A percentile compares a stretch with the other conserved stretches of the same genome.
phyloP scores from a whole-genome alignment of 495 filamentous ascomycete species.

The Delitschia confertaspora region DNA sequence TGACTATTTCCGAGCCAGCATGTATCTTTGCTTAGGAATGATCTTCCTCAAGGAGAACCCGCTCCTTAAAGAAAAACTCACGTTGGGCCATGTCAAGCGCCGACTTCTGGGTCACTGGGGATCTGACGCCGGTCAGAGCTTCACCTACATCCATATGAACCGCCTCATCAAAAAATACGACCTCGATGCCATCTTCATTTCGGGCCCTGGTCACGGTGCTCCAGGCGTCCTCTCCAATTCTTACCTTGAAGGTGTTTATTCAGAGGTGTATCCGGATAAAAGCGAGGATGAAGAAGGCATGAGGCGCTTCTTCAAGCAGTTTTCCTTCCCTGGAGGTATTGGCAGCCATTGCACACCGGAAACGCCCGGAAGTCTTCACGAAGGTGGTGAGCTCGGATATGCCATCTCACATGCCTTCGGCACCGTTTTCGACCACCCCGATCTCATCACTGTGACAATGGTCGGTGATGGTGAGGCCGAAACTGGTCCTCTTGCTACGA shows the following conservation, averaged over 20 bases:
- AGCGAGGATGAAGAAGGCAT: constrained; percentile 55
- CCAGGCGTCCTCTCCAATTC: constrained; percentile 60
- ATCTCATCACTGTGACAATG: constrained; percentile 62
- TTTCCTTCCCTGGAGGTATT: constrained; percentile 67
- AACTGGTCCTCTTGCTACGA: constrained; percentile 62
- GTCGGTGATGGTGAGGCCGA: constrained; percentile 69
- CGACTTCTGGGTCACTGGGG: constrained; percentile 67
- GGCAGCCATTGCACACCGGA: constrained; percentile 66
- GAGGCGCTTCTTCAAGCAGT: constrained; percentile 66
- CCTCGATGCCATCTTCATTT: constrained; percentile 58
- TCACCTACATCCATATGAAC: constrained; percentile 72
- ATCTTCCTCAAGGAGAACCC: constrained; percentile 63
- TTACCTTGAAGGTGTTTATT: constrained; percentile 68
- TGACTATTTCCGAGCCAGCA: constrained; percentile 58
- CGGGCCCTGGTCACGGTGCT: constrained; percentile 64
- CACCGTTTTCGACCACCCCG: constrained; percentile 58
- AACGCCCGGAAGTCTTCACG: constrained; percentile 63
- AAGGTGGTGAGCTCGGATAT: constrained; percentile 70
- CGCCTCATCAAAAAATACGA: constrained; percentile 67
- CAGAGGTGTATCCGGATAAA: constrained; percentile 60
- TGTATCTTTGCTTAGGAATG: constrained; percentile 68
- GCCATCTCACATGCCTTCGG: constrained; percentile 67
- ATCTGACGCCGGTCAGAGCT: constrained; percentile 62
- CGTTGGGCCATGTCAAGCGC: constrained; percentile 55
- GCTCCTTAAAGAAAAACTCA: constrained; percentile 54